Percentiles rank a stretch among this genome's conserved stretches.
Conservation (phyloP, 108 stramenopile genomes). For the Nitzschia inconspicua region DNA sequence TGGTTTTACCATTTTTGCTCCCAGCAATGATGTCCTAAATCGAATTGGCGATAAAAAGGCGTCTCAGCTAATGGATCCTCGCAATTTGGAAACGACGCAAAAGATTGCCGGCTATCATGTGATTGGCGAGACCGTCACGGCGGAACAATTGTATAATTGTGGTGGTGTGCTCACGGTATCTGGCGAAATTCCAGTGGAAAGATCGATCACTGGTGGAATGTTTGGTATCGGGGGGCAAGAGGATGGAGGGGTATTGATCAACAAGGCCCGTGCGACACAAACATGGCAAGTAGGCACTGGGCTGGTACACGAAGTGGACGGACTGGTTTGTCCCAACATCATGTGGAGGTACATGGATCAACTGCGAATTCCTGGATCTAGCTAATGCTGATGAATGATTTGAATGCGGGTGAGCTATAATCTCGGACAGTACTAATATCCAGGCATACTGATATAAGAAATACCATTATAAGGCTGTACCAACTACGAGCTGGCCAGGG, state of each 20-base stretch:
- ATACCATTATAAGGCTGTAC: too few relatives aligned
- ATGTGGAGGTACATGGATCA: constrained; percentile 75
- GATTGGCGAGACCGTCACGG: constrained; percentile 61
- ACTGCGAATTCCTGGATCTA: constrained; percentile 61
- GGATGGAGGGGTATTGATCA: constrained; percentile 61
- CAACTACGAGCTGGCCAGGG: too few relatives aligned
- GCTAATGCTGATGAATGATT: too few relatives aligned
- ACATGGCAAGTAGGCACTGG: constrained; percentile 41
- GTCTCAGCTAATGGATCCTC: constrained; percentile 47
- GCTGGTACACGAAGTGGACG: constrained; percentile 68
- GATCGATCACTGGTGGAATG: constrained; percentile 52
- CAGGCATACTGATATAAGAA: too few relatives aligned
- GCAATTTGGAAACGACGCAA: constrained; percentile 59
- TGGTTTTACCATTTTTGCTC: constrained; percentile 68
- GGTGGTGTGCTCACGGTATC: constrained; percentile 60
- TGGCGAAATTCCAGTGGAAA: constrained; percentile 64
- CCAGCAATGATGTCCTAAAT: constrained; percentile 43
- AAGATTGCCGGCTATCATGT: constrained; percentile 70
- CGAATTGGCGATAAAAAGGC: constrained; percentile 44
- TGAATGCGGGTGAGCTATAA: too few relatives aligned
- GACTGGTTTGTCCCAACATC: constrained; percentile 51
- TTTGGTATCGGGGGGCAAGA: constrained; percentile 71
- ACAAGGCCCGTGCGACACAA: constrained; percentile 46
- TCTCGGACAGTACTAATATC: too few relatives aligned
- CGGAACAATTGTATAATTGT: constrained; percentile 49